Base-by-base conservation (phyloP, 1,139 yeast genomes). In the Wickerhamomyces sp. region DNA sequence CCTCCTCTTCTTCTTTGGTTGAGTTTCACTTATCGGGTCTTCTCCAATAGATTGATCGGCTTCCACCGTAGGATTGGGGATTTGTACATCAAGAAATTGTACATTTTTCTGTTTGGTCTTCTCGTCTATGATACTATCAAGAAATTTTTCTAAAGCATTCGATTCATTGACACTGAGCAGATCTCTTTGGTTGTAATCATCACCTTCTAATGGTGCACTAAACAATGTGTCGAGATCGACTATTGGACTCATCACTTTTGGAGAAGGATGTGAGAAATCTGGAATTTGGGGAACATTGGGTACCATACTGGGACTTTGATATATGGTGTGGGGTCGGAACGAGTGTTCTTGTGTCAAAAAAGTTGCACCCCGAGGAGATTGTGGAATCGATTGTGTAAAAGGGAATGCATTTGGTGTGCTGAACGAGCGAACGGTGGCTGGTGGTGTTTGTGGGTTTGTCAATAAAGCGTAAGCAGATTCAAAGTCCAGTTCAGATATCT, bases 121-220 rank as follows among this genome's bases (percentile, higher is more conserved):
- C 13, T 38, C 57, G 31, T 61, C 62, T 4, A 64, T 66, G 23
- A 64, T 61, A 27, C 66, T 60, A 36, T 64, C 69, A 20, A 64
- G 49, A 35, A 64, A 63, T 13, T 54, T 54, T 32, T 63, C 68
- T 26, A 64, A 37, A 0, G 65, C 68, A 11, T 57, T 50, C 3
- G 63, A 44, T 35, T 64, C 69, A 36, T 50, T 47, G 6, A 37
- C 49, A 2, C 54, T 46, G 9, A 51, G 44, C 26, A 43, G 41
- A 18, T 37, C 43, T 23, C 38, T 42, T 23, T 30, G 16, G 14
- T 16, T 11, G 3, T 29, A 30, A 6, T 23, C 7, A 4, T 22
- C 20, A 10, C 20, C 25, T 16, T 19, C 25, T 10, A 13, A 12
- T 13, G 31, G 21, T 8, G 33, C 30, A 4, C 31, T 23, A 24